These are phyloP conservation scores for Hydnomerulius pinastri DNA, from an alignment of 768 basidiomycete genomes.

Conservation along the genomic window DNA sequence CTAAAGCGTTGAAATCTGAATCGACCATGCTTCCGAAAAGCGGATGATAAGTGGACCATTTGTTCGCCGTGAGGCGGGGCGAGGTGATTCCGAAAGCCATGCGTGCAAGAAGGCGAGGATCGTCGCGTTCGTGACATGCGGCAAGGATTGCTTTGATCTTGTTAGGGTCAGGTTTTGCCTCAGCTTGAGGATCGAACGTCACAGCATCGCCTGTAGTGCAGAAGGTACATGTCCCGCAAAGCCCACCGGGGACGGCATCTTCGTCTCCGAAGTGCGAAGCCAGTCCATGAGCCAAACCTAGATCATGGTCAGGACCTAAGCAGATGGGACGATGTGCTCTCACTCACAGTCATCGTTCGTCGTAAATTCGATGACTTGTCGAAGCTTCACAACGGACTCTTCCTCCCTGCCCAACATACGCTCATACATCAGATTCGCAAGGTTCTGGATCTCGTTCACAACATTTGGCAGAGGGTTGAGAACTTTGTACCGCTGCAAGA, in stretches of 20 bases:
- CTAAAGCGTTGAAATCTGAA: slow-evolving; percentile 41
- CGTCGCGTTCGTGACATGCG: slow-evolving; percentile 48
- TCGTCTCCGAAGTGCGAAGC: slow-evolving; percentile 47
- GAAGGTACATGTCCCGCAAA: slow-evolving; percentile 46
- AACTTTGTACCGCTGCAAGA: slow-evolving; percentile 37
- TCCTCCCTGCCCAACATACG: slow-evolving; percentile 44
- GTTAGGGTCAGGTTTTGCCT: slow-evolving; percentile 25
- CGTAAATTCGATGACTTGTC: slow-evolving; percentile 40
- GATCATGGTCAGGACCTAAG: not conserved
- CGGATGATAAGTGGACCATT: slow-evolving; percentile 42
- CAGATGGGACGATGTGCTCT: not conserved
- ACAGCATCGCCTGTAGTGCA: slow-evolving; percentile 39
- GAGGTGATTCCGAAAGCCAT: slow-evolving; percentile 53
- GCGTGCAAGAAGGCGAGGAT: slow-evolving; percentile 49
- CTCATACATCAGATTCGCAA: slow-evolving; percentile 36
- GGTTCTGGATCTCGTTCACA: slow-evolving; percentile 31
- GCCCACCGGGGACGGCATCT: slow-evolving; percentile 39
- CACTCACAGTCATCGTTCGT: slow-evolving; percentile 40
- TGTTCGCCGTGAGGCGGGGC: slow-evolving; percentile 43
- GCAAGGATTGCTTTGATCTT: slow-evolving; percentile 39
- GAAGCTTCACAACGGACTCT: slow-evolving; percentile 41
- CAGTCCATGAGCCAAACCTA: slow-evolving; percentile 44
- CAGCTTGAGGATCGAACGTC: slow-evolving; percentile 28
- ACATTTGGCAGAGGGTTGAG: slow-evolving; percentile 37
- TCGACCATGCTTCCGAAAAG: slow-evolving; percentile 46